Evolutionary conservation across 2,329 filamentous ascomycete species (phyloP).

Genomic region (Sclerotinia spermophila): DNA sequence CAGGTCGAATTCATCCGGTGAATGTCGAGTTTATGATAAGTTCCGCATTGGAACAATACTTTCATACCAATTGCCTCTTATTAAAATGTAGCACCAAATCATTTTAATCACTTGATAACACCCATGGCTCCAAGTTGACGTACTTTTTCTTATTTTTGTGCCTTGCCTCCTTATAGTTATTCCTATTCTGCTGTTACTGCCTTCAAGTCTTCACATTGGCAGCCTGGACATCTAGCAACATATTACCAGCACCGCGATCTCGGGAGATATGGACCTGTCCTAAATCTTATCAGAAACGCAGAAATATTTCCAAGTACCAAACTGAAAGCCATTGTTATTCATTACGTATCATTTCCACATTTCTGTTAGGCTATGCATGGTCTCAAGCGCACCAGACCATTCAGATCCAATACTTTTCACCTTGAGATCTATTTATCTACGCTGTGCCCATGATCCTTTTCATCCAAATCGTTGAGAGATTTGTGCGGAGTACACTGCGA

Average conservation of each 20-base stretch:
- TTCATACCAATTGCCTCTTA: neutral
- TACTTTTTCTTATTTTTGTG: neutral
- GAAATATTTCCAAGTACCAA: neutral
- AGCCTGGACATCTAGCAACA: neutral
- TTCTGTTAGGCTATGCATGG: neutral
- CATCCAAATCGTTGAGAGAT: neutral
- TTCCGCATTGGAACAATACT: neutral
- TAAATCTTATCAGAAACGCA: neutral
- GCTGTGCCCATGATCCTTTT: neutral
- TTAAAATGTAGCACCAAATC: neutral
- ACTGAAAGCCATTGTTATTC: neutral
- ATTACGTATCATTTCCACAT: neutral
- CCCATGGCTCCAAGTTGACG: no score
- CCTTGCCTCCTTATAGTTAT: no score
- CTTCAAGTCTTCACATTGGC: neutral
- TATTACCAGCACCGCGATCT: neutral
- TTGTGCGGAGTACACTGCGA: neutral
- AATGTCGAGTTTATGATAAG: neutral
- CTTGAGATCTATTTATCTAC: no score
- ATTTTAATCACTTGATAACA: neutral
- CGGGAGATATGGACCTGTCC: neutral
- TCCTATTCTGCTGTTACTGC: neutral
- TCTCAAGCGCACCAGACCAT: neutral
- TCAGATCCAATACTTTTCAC: neutral
- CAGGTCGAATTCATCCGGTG: neutral